A percentile compares a stretch with the other conserved stretches of the same genome.
Evolutionary conservation across 23 red algal species (phyloP).

Genomic region (Gracilariopsis chorda): DNA sequence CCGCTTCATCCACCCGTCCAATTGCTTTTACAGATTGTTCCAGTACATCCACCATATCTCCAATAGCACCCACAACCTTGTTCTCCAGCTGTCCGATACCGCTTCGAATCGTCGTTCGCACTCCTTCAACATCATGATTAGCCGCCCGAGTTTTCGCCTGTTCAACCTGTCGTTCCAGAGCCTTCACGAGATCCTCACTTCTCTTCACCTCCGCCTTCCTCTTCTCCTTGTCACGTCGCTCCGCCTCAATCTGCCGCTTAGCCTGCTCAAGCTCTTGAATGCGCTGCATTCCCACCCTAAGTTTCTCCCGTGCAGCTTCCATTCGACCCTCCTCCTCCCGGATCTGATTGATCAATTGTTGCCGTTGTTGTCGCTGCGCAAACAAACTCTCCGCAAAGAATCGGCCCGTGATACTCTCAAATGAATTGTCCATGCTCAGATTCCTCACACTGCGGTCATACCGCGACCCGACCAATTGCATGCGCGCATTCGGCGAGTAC

Average conservation of each 20-base stretch:
- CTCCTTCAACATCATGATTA: neutral
- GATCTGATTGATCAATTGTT: slow-evolving; percentile 17
- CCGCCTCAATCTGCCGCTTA: slow-evolving; percentile 8
- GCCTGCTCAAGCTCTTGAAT: neutral
- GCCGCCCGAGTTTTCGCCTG: neutral
- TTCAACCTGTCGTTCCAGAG: slow-evolving; percentile 2
- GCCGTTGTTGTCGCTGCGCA: slow-evolving; percentile 1
- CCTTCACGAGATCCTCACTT: neutral
- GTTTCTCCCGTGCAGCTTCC: neutral
- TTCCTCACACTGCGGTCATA: slow-evolving; percentile 49
- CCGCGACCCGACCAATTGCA: slow-evolving; percentile 16
- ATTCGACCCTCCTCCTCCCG: slow-evolving; percentile 38
- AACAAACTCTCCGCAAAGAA: slow-evolving; percentile 46
- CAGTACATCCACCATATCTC: neutral
- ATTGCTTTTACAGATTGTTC: neutral
- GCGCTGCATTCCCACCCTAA: neutral
- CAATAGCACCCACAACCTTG: neutral
- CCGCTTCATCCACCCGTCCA: slow-evolving; percentile 4
- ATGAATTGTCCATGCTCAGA: slow-evolving; percentile 30
- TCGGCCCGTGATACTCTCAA: slow-evolving; percentile 1
- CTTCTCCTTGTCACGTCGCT: neutral
- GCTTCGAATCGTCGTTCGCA: neutral
- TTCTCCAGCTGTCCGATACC: neutral
- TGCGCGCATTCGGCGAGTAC: slow-evolving; percentile 38
- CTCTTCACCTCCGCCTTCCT: neutral